A percentile compares a stretch with the other conserved stretches of the same genome.
Evolutionary conservation across 495 filamentous ascomycete species (phyloP).

Genomic region (Daldinia concentrica): DNA sequence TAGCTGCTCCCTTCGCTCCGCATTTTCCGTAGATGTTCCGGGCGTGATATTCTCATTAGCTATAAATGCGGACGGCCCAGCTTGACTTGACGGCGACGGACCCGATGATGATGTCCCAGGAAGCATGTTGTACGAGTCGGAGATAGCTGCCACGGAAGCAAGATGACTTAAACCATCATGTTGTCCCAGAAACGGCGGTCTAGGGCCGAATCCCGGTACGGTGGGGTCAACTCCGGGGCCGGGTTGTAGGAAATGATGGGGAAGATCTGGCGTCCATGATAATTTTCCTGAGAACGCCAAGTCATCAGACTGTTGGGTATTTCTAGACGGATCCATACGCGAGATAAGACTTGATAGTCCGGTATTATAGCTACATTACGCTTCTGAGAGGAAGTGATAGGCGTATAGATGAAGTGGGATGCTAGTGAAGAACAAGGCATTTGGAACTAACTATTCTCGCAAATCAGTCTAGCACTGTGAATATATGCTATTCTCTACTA

Average conservation of each 20-base stretch:
- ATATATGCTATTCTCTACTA: not conserved
- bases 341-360: not conserved
- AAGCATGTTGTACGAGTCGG: constrained; percentile 21
- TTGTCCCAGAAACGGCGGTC: not conserved
- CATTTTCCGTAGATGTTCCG: not conserved
- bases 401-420: not conserved
- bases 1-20: constrained; percentile 29
- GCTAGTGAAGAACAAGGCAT: not conserved
- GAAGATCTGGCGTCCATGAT: constrained; percentile 29
- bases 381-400: not conserved
- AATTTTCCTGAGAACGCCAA: constrained; percentile 3
- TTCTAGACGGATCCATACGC: constrained; percentile 28
- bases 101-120: not conserved
- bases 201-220: not conserved
- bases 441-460: not conserved
- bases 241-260: constrained; percentile 30
- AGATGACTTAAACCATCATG: constrained; percentile 24
- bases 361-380: constrained; percentile 3
- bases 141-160: constrained; percentile 35
- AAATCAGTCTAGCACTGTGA: not conserved
- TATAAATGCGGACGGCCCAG: constrained; percentile 37
- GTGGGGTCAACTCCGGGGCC: not conserved
- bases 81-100: not conserved
- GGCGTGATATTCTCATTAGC: not conserved
- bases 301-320: constrained; percentile 2